A percentile compares a stretch with the other conserved stretches of the same genome.
These are phyloP conservation scores for Marasmius oreades DNA, from an alignment of 1,284 basidiomycete genomes.

Conservation along the genomic window DNA sequence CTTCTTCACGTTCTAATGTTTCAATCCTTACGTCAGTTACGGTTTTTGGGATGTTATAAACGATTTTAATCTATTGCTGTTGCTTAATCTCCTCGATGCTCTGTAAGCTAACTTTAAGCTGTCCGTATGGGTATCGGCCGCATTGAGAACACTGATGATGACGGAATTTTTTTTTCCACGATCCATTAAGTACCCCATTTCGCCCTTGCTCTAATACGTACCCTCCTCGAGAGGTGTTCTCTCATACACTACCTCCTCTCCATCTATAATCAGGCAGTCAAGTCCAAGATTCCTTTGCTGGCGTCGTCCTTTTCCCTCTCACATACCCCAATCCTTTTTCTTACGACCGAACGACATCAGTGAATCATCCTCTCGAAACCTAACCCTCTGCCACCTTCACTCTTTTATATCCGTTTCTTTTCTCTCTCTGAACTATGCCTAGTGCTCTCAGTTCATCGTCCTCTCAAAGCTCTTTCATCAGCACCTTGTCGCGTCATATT, in stretches of 20 bases:
- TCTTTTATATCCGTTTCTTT: conserved; percentile 22
- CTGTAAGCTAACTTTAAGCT: no score
- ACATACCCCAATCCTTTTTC: conserved; percentile 35
- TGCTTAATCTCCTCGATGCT: no score
- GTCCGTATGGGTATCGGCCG: no score
- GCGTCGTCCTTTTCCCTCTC: conserved; percentile 38
- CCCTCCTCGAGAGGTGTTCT: conserved; percentile 14
- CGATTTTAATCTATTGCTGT: no score
- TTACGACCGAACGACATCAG: conserved; percentile 40
- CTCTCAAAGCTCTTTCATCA: conserved; percentile 35
- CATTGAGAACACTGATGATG: no score
- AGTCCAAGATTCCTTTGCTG: conserved; percentile 35
- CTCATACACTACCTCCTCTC: conserved; percentile 16
- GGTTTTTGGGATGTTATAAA: no score
- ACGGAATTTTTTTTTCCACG: conserved; percentile 2
- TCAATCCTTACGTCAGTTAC: no score
- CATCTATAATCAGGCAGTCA: conserved; percentile 17
- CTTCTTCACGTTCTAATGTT: no score
- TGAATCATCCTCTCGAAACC: conserved; percentile 41
- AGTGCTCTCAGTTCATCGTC: conserved; percentile 35
- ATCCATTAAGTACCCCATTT: not conserved
- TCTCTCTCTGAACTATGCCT: conserved; percentile 35
- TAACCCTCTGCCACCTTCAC: conserved; percentile 19
- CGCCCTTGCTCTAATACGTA: conserved; percentile 1
- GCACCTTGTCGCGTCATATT: conserved; percentile 8